Evolutionary conservation across 2,329 filamentous ascomycete genomes (phyloP), one percentile per base, ranked within the genome.

Genomic region (Xylariaceae sp.): DNA sequence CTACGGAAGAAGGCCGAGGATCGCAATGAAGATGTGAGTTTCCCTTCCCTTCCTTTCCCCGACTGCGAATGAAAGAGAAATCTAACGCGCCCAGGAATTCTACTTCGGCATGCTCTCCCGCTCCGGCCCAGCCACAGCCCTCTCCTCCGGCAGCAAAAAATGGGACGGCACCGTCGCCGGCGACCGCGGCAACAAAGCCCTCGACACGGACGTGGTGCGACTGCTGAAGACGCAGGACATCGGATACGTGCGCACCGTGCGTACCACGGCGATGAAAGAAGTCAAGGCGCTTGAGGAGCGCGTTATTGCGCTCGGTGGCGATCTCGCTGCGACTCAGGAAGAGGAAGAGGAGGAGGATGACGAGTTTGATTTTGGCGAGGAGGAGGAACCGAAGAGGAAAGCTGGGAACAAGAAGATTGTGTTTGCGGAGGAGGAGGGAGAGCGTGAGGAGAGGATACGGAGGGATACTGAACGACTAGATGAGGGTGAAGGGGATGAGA

Each of bases 21-120:
- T 45, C 82, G 85, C 66, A 88, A 88, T 73, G 85, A 88, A 55
- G 86, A 89, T 82, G 86, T n/a, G n/a, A n/a, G n/a, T n/a, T n/a
- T n/a, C n/a, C n/a, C n/a, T n/a, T n/a, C n/a, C n/a, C n/a, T n/a
- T n/a, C n/a, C n/a, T n/a, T n/a, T n/a, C n/a, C n/a, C n/a, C n/a
- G n/a, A n/a, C n/a, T n/a, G n/a, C n/a, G n/a, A n/a, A n/a, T n/a
- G n/a, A n/a, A n/a, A n/a, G n/a, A n/a, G n/a, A n/a, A n/a, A 10
- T 15, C 23, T 35, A 8, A 18, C 18, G 13, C 13, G 10, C 10
- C 39, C 34, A 63, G 60, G 61, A 89, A 69, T 89, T 88, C 74
- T 88, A 87, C 76, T 87, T 84, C 69, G 84, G 83, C 63, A 89
- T 89, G 86, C 76, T 88, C 68, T 83, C 81, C 65, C 82, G 82